These are phyloP conservation scores for Phyllosticta capitalensis DNA, from an alignment of 2,329 filamentous ascomycete species.

Conservation along the genomic window DNA sequence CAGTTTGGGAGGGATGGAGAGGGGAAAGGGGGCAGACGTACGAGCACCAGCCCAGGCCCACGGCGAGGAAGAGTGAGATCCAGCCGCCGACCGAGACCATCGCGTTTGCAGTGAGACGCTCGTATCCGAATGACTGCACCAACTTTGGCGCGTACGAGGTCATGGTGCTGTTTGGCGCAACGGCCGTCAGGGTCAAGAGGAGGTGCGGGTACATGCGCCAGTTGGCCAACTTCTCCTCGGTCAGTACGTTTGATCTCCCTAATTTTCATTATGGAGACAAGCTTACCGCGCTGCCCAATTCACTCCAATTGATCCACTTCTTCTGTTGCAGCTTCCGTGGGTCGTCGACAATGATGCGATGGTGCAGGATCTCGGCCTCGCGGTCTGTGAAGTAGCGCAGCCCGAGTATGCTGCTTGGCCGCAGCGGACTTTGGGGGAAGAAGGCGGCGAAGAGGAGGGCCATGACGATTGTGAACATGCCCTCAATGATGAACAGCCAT, in stretches of 20 bases:
- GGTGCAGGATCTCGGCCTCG: conserved; percentile 35
- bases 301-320: conserved; percentile 4
- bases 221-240: conserved; percentile 13
- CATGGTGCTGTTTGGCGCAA: conserved; percentile 22
- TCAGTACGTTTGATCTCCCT: conserved; percentile 7
- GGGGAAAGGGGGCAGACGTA: not conserved
- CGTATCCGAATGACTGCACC: conserved; percentile 20
- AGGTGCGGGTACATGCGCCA: conserved; percentile 26
- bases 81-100: conserved; percentile 26
- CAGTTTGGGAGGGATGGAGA: not conserved
- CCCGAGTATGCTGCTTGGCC: conserved; percentile 35
- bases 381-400: conserved; percentile 29
- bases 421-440: conserved; percentile 38
- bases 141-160: conserved; percentile 25
- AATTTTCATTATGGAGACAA: not conserved
- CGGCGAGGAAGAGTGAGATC: conserved; percentile 16
- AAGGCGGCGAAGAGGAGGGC: conserved; percentile 35
- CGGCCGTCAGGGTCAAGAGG: conserved; percentile 24
- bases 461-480: conserved; percentile 40
- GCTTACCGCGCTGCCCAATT: conserved; percentile 5
- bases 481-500: conserved; percentile 48
- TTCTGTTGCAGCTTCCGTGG: conserved; percentile 9
- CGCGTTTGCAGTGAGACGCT: conserved; percentile 21
- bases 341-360: conserved; percentile 10
- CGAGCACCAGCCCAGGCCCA: conserved; percentile 12